Evolutionary conservation across 805 yeast species (phyloP).

Genomic region (Saccharomycopsis fermentans): DNA sequence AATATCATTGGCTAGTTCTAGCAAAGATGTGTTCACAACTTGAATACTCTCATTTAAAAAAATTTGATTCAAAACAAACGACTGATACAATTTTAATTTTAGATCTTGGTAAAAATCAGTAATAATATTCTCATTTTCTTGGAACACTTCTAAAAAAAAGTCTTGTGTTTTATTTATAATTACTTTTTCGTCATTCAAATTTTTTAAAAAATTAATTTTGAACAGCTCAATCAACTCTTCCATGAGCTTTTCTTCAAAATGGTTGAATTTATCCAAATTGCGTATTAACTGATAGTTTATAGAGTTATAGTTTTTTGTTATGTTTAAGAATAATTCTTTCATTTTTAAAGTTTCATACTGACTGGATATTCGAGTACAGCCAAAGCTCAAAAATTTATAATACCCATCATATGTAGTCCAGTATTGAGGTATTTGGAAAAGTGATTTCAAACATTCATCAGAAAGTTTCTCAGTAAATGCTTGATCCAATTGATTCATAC

Average conservation of each 20-base stretch:
- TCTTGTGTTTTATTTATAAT: neutral
- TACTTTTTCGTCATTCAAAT: neutral
- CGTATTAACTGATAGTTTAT: neutral
- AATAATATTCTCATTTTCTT: neutral
- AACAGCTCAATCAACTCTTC: neutral
- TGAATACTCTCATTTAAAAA: neutral
- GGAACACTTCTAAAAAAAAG: neutral
- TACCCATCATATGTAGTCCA: constrained; percentile 18
- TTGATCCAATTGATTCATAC: neutral
- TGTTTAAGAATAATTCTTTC: constrained; percentile 8
- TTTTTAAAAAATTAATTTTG: neutral
- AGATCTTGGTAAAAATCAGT: neutral
- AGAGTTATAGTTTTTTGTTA: constrained; percentile 2
- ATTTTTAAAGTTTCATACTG: constrained; percentile 7
- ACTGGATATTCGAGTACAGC: constrained; percentile 12
- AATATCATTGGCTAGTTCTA: neutral
- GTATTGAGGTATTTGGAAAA: constrained; percentile 13
- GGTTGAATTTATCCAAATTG: neutral
- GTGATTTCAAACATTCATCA: neutral
- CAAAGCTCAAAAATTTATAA: constrained; percentile 12
- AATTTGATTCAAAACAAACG: neutral
- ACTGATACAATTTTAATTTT: neutral
- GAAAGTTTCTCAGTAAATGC: neutral
- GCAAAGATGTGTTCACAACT: neutral
- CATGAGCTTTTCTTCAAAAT: neutral